A percentile compares a stretch with the other conserved stretches of the same genome.
Evolutionary conservation across 257 asterid genomes (phyloP).

Genomic region (Verbascum thapsus): DNA sequence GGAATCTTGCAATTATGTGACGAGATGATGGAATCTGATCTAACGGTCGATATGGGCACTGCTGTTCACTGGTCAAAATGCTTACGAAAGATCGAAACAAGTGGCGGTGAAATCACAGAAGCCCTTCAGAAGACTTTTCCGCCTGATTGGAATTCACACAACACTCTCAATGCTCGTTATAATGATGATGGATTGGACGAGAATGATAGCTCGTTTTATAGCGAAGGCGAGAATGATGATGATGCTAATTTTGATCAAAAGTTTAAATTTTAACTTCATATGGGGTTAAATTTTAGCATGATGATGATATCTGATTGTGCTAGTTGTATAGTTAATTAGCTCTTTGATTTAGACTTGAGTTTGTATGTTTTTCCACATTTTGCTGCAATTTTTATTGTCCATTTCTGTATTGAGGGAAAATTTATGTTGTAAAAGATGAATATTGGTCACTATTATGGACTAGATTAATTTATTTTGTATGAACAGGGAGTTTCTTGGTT

Average conservation of each 20-base stretch:
- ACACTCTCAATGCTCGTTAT: constrained; percentile 43
- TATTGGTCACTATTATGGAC: neutral
- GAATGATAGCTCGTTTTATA: constrained; percentile 22
- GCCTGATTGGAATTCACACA: constrained; percentile 93
- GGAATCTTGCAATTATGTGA: constrained; percentile 65
- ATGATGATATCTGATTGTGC: no score
- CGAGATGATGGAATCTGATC: constrained; percentile 68
- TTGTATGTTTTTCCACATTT: neutral
- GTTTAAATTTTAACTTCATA: constrained; percentile 19
- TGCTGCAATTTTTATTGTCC: neutral
- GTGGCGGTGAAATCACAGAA: constrained; percentile 83
- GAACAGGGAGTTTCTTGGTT: no score
- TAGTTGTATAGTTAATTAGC: neutral
- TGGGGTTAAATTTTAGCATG: neutral
- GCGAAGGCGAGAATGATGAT: constrained; percentile 40
- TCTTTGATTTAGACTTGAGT: neutral
- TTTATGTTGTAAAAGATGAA: neutral
- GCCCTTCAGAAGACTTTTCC: constrained; percentile 96
- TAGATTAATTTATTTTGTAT: neutral
- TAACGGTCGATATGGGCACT: constrained; percentile 90
- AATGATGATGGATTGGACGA: constrained; percentile 35
- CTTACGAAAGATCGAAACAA: constrained; percentile 72
- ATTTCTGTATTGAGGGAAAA: neutral
- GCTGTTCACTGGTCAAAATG: constrained; percentile 97
- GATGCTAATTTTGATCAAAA: constrained; percentile 22